Evolutionary conservation across 2,329 filamentous ascomycete genomes (phyloP), one percentile per base, ranked within the genome.

Genomic region (Aspergillus novofumigatus): DNA sequence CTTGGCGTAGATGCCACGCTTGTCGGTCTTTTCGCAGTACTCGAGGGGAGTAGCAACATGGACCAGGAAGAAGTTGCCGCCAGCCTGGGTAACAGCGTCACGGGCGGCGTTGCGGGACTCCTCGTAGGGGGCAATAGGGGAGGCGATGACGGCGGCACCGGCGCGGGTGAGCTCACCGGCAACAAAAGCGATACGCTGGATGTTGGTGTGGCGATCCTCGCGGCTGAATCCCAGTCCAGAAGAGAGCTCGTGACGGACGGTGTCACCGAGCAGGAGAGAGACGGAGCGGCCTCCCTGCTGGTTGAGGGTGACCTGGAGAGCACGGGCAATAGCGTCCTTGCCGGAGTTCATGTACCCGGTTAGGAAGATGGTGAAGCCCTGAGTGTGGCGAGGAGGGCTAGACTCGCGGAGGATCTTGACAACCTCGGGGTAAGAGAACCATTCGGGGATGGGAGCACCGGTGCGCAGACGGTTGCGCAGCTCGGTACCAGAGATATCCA

Each of bases 341-440:
- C 94, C 94, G 58, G 86, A 90, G 86, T 97, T 99, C 75, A 90
- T 88, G 83, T 94, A 97, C 60, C 94, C 94, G 3, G 94, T 97
- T 64, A 99, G 83, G 87, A 99, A 97, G 77, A 99, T 85, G 62
- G 94, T 97, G 85, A 99, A 99, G 63, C 94, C 94, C 82, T 99
- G 95, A 72, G 88, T 85, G 68, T 86, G 87, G 65, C 94, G 90
- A 52, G 95, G 86, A 51, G 93, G 94, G 82, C 97, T 94, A 67
- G 93, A 96, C 81, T 99, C 92, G 70, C 94, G 88, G 61, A 99
- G 88, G 51, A 97, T 94, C 77, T 87, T 88, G 78, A 99, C 94
- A 67, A 99, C 94, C 81, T 99, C 94, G 61, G 94, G 93, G 83
- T 99, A 99, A 32, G 94, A 97, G 85, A 99, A 99, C 94, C 94